Evolutionary conservation across 768 basidiomycete species (phyloP), one percentile per base, ranked within the genome.

Genomic region (Ramaria rubella): DNA sequence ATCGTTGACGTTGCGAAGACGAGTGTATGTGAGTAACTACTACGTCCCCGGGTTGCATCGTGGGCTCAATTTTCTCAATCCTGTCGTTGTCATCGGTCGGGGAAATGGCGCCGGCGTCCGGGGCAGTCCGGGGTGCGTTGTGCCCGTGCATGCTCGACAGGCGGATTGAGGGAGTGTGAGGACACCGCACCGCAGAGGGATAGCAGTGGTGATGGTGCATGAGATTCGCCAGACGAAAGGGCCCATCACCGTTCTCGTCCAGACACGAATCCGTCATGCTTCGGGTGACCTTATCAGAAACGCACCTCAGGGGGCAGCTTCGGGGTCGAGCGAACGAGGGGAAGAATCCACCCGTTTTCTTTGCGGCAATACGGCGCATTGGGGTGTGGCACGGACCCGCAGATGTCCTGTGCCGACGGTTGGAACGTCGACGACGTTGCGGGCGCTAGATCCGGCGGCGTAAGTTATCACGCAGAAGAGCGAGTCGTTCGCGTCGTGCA

Each of bases 191-290:
- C 2, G 86, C 86, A 60, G 75, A 79, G 50, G 75, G 75, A 61
- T 90, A 91, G 54, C 75, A 77, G 67, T 93, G 90, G 63, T 88
- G 91, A 65, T 93, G 90, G 63, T 93, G 90, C 0, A 87, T 86
- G 63, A 77, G 72, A 68, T 90, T 87, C 24, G 63, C 59, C 52
- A 59, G 71, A 48, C 61, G 78, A 56, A 75, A 76, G 0, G 74
- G 67, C 45, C 78, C 74, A 21, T 42, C 31, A 17, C 77, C 77
- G 7, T 64, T 73, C 26, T 77, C 75, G 2, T 72, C 78, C 19
- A 83, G 66, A 64, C 88, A 90, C 2, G 79, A 80, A 40, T 60
- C 26, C 52, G 75, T 68, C 64, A 67, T 64, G 70, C 76, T 67
- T 45, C 84, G 80, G 33, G 79, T 75, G 4, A 63, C 59, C 62